A percentile compares a stretch with the other conserved stretches of the same genome.
Conservation (phyloP, 768 basidiomycete species). For the Naganishia friedmannii region DNA sequence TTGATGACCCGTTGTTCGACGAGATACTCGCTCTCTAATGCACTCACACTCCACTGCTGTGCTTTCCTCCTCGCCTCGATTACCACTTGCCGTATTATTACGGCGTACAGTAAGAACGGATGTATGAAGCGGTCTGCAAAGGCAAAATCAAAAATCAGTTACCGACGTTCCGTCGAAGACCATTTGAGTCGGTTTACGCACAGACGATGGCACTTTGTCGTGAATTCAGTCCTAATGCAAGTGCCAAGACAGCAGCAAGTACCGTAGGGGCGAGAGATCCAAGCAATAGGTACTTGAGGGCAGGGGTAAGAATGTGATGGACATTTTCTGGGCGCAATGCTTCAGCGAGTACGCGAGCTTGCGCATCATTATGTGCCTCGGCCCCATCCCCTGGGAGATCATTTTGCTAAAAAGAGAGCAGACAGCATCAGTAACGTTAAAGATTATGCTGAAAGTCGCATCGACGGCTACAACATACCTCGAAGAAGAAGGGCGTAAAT, state of each 20-base stretch:
- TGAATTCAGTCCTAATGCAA: not conserved
- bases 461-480: not conserved
- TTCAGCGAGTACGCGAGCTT: not conserved
- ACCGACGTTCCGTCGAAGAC: too few relatives aligned
- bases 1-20: conserved; percentile 31
- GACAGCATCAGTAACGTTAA: not conserved
- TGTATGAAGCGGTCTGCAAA: conserved; percentile 29
- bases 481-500: not conserved
- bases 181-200: not conserved
- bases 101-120: conserved; percentile 16
- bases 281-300: conserved; percentile 2
- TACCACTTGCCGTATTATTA: not conserved
- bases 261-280: not conserved
- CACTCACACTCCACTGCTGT: conserved; percentile 22
- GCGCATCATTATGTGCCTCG: not conserved
- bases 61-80: not conserved
- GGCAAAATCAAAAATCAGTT: not conserved
- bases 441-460: not conserved
- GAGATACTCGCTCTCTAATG: conserved; percentile 28
- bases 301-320: conserved; percentile 4
- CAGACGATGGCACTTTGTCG: conserved; percentile 23
- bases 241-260: not conserved
- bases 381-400: not conserved
- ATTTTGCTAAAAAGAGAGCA: not conserved
- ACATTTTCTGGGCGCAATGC: conserved; percentile 1